A percentile compares a stretch with the other conserved stretches of the same genome.
Conservation (phyloP, 75 land plant genomes). For the Picea sitchensis region DNA sequence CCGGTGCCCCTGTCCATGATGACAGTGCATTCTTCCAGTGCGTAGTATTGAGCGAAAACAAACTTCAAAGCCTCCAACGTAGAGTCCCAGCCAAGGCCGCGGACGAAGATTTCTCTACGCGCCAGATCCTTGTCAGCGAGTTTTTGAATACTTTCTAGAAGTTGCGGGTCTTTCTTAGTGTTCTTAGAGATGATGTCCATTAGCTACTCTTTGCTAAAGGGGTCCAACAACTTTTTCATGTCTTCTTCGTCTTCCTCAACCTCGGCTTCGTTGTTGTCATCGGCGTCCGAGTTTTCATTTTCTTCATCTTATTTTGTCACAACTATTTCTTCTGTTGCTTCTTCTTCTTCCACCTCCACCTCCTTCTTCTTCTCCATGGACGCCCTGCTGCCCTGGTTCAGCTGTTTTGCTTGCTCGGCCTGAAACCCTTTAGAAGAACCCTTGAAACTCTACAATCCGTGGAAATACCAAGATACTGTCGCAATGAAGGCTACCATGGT, state of each 20-base stretch:
- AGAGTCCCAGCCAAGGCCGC: constrained; percentile 67
- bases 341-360: constrained; percentile 21
- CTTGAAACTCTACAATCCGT: neutral
- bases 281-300: too few relatives aligned
- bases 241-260: too few relatives aligned
- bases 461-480: neutral
- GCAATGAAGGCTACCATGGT: too few relatives aligned
- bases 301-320: neutral
- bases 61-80: constrained; percentile 24
- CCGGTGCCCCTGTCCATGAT: too few relatives aligned
- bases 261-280: too few relatives aligned
- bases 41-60: constrained; percentile 42
- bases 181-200: too few relatives aligned
- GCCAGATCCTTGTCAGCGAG: constrained; percentile 44
- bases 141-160: constrained; percentile 14
- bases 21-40: constrained; percentile 9
- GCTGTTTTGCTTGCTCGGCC: constrained; percentile 2
- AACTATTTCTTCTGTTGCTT: constrained; percentile 3
- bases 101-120: constrained; percentile 64
- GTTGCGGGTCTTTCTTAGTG: neutral
- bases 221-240: too few relatives aligned
- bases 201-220: too few relatives aligned
- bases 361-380: constrained; percentile 17
- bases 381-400: constrained; percentile 12
- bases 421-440: too few relatives aligned